Percentiles rank a stretch among this genome's conserved stretches.
Evolutionary conservation across 1,139 yeast genomes (phyloP).

Genomic region (Eremothecium cymbalariae): DNA sequence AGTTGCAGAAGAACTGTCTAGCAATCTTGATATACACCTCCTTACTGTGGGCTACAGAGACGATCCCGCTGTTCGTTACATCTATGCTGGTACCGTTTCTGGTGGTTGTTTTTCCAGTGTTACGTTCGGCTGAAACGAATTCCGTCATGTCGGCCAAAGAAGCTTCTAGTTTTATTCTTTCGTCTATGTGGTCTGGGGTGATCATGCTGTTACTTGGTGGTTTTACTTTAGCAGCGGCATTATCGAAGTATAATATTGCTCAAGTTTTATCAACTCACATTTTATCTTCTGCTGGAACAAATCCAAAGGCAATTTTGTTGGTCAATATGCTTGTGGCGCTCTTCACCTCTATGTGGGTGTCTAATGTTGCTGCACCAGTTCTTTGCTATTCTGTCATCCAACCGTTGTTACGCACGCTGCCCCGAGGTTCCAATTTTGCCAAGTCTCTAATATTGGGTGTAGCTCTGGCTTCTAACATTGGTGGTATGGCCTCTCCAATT

Average conservation of each 20-base stretch:
- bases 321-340: slow-evolving; percentile 81
- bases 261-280: slow-evolving; percentile 75
- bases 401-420: slow-evolving; percentile 74
- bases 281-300: slow-evolving; percentile 74
- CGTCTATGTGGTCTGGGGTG: slow-evolving; percentile 93
- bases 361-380: slow-evolving; percentile 95
- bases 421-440: slow-evolving; percentile 68
- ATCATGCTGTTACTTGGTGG: slow-evolving; percentile 87
- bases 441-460: slow-evolving; percentile 82
- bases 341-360: slow-evolving; percentile 89
- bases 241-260: slow-evolving; percentile 84
- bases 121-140: slow-evolving; percentile 45
- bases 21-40: slow-evolving; percentile 77
- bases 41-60: slow-evolving; percentile 87
- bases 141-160: slow-evolving; percentile 51
- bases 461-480: slow-evolving; percentile 84
- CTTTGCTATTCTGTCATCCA: slow-evolving; percentile 83
- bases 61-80: slow-evolving; percentile 81
- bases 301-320: slow-evolving; percentile 66
- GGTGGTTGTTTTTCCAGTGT: slow-evolving; percentile 63
- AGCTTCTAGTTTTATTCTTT: slow-evolving; percentile 68
- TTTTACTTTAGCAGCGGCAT: slow-evolving; percentile 86
- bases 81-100: slow-evolving; percentile 73
- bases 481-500: slow-evolving; percentile 95
- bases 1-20: slow-evolving; percentile 65